Base-by-base conservation (phyloP, 1,284 basidiomycete species). In the Trametes hirsuta region DNA sequence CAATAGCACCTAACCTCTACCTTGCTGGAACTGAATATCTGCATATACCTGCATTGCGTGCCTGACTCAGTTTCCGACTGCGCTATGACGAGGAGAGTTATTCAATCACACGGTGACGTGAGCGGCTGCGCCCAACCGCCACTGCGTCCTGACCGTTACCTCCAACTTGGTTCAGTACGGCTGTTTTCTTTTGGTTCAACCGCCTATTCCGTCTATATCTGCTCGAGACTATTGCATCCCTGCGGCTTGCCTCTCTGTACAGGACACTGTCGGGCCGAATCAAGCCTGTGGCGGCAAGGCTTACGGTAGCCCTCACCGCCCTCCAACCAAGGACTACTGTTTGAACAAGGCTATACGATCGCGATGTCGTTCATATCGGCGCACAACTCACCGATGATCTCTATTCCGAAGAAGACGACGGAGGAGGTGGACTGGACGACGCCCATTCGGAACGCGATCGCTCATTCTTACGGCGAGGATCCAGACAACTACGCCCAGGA, bases 381-480 rank as follows among this genome's bases (percentile, higher is more conserved):
- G 25, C 81, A 84, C 74, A 88, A 91, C 74, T 86, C 88, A 42
- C 90, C 90, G n/a, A 88, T 91, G 85, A 85, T 93, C 60, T 85
- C 88, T 9, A 90, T 93, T 48, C 90, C 91, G 1, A 89, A 82
- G 79, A 93, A 93, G 78, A 75, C 80, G 6, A 91, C 90, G 0
- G 90, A 92, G 30, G 91, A 93, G 69, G 90, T 97, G 36, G 97
- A 98, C 77, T 96, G 96, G 87, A 92, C 95, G 3, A 85, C 84
- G 0, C 93, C 95, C 1, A 93, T 99, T 66, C 86, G 90, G 37
- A 86, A 82, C 61, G 83, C 95, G 50, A 97, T 99, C 75, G 83
- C 90, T 3, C 91, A 94, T 69, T 95, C 93, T 6, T 99, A 98
- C 74, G 95, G 95, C 53, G 97, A 99, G 79, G 88, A 84, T 68